Evolutionary conservation across 2,329 filamentous ascomycete species (phyloP).

Genomic region (Aspergillus awamori): DNA sequence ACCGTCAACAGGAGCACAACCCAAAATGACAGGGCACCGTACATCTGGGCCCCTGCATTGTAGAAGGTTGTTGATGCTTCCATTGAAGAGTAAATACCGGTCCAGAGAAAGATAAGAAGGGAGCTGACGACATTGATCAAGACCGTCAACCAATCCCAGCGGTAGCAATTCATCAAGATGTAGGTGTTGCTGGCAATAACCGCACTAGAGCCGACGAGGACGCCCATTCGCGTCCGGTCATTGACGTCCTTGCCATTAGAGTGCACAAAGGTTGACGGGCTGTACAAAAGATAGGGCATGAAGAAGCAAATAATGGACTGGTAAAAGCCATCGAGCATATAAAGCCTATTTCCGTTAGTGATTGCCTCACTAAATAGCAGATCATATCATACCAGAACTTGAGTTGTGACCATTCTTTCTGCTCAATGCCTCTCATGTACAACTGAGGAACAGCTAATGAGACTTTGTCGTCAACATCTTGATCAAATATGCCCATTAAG

Average conservation of each 20-base stretch:
- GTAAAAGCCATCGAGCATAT: conserved; percentile 94
- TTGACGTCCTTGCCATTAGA: conserved; percentile 72
- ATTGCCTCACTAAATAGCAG: not conserved
- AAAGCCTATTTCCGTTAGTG: conserved; percentile 63
- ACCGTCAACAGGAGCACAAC: conserved; percentile 76
- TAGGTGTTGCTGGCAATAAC: conserved; percentile 91
- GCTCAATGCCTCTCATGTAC: conserved; percentile 92
- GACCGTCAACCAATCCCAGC: conserved; percentile 96
- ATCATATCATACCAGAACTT: conserved; percentile 79
- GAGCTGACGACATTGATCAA: conserved; percentile 81
- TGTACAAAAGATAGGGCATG: conserved; percentile 82
- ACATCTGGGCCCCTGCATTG: conserved; percentile 75
- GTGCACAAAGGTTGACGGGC: conserved; percentile 68
- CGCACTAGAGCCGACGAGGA: conserved; percentile 81
- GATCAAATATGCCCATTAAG: conserved; percentile 93
- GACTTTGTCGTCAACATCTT: conserved; percentile 92
- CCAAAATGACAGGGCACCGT: conserved; percentile 84
- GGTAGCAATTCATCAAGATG: conserved; percentile 92
- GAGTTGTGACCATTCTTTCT: conserved; percentile 89
- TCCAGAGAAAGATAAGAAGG: conserved; percentile 92
- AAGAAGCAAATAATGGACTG: conserved; percentile 94
- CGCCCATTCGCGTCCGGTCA: conserved; percentile 81
- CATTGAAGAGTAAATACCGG: conserved; percentile 77
- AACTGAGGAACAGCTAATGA: conserved; percentile 93
- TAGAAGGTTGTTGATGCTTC: conserved; percentile 68